Conservation (phyloP, 768 basidiomycete species). For the Rhodotorula paludigena region DNA sequence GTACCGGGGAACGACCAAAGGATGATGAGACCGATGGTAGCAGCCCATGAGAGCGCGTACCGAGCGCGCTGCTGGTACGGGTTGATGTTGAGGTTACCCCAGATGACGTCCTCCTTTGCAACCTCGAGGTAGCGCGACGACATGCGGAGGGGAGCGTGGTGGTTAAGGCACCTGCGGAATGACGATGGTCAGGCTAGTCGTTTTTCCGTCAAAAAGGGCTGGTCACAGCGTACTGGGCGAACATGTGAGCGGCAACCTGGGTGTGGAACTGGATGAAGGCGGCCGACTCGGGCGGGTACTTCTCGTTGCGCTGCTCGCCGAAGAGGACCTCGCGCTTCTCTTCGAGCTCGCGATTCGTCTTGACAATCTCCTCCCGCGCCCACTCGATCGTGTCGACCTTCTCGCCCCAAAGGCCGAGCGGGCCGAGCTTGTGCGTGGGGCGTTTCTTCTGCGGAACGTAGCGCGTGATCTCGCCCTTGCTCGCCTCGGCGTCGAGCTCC, state of each 20-base stretch:
- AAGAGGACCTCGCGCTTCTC: constrained; percentile 48
- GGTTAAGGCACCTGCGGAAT: constrained; percentile 22
- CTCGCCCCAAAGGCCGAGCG: constrained; percentile 64
- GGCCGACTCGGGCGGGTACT: constrained; percentile 36
- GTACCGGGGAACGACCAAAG: constrained; percentile 76
- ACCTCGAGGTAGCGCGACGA: constrained; percentile 70
- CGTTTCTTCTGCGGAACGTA: constrained; percentile 68
- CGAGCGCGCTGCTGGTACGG: constrained; percentile 77
- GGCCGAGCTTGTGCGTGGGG: constrained; percentile 61
- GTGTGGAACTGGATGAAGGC: constrained; percentile 77
- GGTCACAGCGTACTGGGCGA: constrained; percentile 59
- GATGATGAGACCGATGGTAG: constrained; percentile 73
- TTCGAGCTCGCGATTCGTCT: constrained; percentile 52
- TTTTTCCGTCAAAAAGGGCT: constrained; percentile 50
- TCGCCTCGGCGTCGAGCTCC: constrained; percentile 33
- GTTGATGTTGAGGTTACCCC: constrained; percentile 82
- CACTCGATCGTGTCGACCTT: constrained; percentile 93
- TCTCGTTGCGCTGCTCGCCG: constrained; percentile 54
- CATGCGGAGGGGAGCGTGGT: constrained; percentile 55
- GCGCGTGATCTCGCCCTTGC: constrained; percentile 52
- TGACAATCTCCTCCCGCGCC: constrained; percentile 59
- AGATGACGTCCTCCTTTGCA: constrained; percentile 81
- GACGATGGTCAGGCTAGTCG: background rate
- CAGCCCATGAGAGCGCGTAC: constrained; percentile 62
- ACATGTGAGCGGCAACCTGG: constrained; percentile 89